phyloP scores from a whole-genome alignment of 1,284 basidiomycete species.

The Austropuccinia psidii region DNA sequence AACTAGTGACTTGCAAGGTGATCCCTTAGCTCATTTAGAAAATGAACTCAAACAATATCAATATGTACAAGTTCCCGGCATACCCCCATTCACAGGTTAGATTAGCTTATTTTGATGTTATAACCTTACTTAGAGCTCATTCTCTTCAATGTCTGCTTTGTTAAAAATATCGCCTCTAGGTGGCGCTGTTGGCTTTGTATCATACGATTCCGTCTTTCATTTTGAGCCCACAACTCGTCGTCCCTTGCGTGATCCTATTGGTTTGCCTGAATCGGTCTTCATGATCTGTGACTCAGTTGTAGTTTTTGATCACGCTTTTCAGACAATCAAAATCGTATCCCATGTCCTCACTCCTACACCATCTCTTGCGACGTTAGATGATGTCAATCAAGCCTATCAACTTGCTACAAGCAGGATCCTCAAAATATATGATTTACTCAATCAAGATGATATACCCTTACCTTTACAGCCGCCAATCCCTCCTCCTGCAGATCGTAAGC shows the following conservation, averaged over 20 bases:
- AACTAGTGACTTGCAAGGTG: constrained; percentile 70
- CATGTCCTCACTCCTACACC: constrained; percentile 75
- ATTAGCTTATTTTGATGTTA: neutral
- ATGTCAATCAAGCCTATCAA: constrained; percentile 70
- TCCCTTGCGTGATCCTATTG: constrained; percentile 69
- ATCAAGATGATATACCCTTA: constrained; percentile 59
- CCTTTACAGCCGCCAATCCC: constrained; percentile 51
- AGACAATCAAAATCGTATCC: constrained; percentile 87
- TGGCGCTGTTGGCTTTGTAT: constrained; percentile 94
- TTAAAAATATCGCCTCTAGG: constrained; percentile 51
- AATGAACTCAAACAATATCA: constrained; percentile 76
- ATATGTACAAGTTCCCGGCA: constrained; percentile 81
- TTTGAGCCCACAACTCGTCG: constrained; percentile 60
- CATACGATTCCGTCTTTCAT: constrained; percentile 91
- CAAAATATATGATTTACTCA: constrained; percentile 62
- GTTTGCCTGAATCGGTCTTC: constrained; percentile 89
- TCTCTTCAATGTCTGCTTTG: neutral
- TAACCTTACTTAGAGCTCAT: neutral
- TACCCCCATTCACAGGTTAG: constrained; percentile 76
- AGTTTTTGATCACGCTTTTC: constrained; percentile 95
- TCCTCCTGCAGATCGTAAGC: constrained; percentile 45
- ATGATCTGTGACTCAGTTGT: constrained; percentile 93
- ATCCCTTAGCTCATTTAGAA: constrained; percentile 78
- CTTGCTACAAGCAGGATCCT: constrained; percentile 71
- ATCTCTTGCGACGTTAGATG: constrained; percentile 47